A percentile compares a stretch with the other conserved stretches of the same genome.
These are phyloP conservation scores for Cicer yamashitae DNA, from an alignment of 306 rosid genomes.

Conservation along the genomic window DNA sequence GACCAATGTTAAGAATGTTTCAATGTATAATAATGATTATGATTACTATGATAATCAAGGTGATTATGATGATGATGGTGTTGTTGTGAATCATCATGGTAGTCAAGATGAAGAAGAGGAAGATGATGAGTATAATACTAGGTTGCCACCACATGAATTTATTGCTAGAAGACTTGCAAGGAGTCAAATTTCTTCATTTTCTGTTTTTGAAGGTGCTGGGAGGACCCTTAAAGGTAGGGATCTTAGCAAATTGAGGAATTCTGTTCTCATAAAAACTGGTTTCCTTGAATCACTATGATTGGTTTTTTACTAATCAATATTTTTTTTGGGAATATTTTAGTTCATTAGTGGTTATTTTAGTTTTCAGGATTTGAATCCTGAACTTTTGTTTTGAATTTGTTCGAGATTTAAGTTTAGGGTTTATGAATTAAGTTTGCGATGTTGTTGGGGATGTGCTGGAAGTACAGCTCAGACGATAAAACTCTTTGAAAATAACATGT, in stretches of 20 bases:
- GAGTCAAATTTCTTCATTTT: constrained; percentile 82
- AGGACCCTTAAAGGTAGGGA: constrained; percentile 96
- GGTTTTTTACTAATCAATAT: neutral
- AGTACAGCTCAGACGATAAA: no score
- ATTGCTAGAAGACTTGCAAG: constrained; percentile 85
- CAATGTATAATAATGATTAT: constrained; percentile 45
- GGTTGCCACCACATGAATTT: constrained; percentile 83
- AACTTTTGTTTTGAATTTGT: no score
- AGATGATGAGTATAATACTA: constrained; percentile 54
- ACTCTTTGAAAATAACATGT: no score
- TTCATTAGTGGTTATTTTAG: no score
- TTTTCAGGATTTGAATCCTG: no score
- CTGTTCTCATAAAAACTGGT: constrained; percentile 80
- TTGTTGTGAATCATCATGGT: constrained; percentile 17
- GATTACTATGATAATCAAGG: constrained; percentile 30
- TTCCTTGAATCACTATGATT: constrained; percentile 69
- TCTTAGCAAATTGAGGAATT: constrained; percentile 87
- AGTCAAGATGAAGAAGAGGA: constrained; percentile 44
- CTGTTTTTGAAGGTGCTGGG: constrained; percentile 93
- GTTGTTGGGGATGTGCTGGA: no score
- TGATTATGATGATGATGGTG: constrained; percentile 23
- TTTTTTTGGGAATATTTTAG: neutral
- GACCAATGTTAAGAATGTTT: constrained; percentile 34
- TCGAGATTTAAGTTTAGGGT: no score
- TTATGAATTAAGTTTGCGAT: no score